Percentiles rank a stretch among this genome's conserved stretches.
These are phyloP conservation scores for Blastocystis sp. DNA, from an alignment of 352 stramenopile genomes.

Conservation along the genomic window DNA sequence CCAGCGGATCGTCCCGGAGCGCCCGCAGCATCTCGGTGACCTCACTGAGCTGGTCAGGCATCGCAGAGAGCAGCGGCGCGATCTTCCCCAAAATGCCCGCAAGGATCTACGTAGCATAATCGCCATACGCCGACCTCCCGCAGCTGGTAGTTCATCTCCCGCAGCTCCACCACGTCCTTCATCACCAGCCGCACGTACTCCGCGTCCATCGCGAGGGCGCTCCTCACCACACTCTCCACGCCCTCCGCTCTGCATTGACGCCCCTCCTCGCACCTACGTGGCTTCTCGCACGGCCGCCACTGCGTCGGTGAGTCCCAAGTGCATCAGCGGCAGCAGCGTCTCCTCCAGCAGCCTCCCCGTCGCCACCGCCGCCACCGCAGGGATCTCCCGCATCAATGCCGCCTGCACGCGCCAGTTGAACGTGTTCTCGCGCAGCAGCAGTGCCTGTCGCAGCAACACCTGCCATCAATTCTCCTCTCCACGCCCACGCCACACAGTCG, in stretches of 20 bases:
- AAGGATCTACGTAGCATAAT: not conserved
- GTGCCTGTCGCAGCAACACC: not conserved
- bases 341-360: not conserved
- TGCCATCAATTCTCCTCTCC: not conserved
- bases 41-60: not conserved
- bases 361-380: not conserved
- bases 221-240: not conserved
- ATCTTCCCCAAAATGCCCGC: not conserved
- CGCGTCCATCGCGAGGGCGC: not conserved
- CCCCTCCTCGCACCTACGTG: not conserved
- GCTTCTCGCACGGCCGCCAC: not conserved
- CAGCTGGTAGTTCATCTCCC: not conserved
- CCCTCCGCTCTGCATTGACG: not conserved
- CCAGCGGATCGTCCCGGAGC: not conserved
- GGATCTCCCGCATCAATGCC: not conserved
- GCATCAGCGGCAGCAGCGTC: not conserved
- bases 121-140: not conserved
- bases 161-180: not conserved
- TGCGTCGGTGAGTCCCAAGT: not conserved
- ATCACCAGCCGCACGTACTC: not conserved
- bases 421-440: not conserved
- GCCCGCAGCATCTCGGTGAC: not conserved
- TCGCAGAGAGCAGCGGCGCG: not conserved
- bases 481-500: not conserved
- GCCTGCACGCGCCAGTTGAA: slow-evolving; percentile 25